Percentiles rank a stretch among this genome's conserved stretches.
Conservation (phyloP, 148 eudicot genomes). For the Tetragonia tetragonoides region DNA sequence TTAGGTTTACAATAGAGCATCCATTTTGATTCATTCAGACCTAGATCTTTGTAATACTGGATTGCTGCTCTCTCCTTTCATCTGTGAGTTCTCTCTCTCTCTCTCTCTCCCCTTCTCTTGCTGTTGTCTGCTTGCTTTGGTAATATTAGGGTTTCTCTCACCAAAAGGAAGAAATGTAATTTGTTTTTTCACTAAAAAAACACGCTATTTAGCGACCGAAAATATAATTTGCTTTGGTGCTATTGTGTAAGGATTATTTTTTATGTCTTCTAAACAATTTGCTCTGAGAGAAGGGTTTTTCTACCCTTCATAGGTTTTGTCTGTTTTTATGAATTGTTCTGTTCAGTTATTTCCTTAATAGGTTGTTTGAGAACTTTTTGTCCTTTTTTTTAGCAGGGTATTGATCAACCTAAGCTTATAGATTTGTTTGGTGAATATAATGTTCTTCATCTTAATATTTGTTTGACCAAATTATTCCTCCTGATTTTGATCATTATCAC, state of each 20-base stretch:
- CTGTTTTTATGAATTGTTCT: not conserved
- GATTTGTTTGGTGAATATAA: too few relatives aligned
- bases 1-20: not conserved
- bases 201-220: too few relatives aligned
- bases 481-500: too few relatives aligned
- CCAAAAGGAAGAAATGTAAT: not conserved
- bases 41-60: constrained; percentile 12
- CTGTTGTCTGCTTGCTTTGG: not conserved
- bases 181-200: too few relatives aligned
- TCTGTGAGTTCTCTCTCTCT: constrained; percentile 19
- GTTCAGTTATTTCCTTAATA: too few relatives aligned
- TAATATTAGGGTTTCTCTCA: not conserved
- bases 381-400: too few relatives aligned
- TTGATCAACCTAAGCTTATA: too few relatives aligned
- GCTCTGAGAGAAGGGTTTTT: not conserved
- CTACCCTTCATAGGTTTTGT: too few relatives aligned
- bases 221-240: too few relatives aligned
- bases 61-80: not conserved
- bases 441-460: too few relatives aligned
- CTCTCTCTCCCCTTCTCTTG: not conserved
- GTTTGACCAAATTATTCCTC: not conserved
- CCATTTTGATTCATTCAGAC: constrained; percentile 11
- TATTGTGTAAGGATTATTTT: too few relatives aligned
- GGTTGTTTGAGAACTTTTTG: too few relatives aligned
- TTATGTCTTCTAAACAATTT: not conserved